phyloP scores from a whole-genome alignment of 1,284 basidiomycete species.

The Amylostereum chailletii region DNA sequence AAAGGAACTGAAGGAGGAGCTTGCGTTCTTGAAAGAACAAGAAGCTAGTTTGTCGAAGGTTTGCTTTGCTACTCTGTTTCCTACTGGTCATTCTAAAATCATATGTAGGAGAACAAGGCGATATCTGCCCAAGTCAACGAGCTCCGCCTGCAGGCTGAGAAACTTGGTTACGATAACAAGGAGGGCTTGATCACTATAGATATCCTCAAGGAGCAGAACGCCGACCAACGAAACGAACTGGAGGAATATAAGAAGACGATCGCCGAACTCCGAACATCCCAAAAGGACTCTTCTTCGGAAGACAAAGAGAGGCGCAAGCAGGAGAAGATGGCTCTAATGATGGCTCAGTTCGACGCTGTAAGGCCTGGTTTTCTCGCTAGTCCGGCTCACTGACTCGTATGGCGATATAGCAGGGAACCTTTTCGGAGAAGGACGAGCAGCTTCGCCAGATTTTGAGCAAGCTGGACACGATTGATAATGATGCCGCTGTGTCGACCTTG shows the following conservation, averaged over 20 bases:
- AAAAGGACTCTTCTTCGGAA: conserved; percentile 83
- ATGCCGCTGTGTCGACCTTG: conserved; percentile 44
- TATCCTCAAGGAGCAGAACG: conserved; percentile 92
- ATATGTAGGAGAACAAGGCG: conserved; percentile 75
- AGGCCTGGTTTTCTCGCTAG: conserved; percentile 18
- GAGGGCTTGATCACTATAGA: conserved; percentile 94
- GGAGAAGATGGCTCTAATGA: conserved; percentile 99
- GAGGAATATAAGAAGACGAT: conserved; percentile 86
- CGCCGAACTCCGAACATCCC: conserved; percentile 68
- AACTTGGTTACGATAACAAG: conserved; percentile 93
- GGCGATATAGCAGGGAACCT: conserved; percentile 60
- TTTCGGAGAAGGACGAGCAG: conserved; percentile 92
- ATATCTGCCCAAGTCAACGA: conserved; percentile 91
- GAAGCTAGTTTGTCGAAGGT: conserved; percentile 73
- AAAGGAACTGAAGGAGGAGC: conserved; percentile 80
- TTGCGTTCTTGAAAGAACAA: conserved; percentile 87
- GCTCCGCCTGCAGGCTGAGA: conserved; percentile 83
- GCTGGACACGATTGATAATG: conserved; percentile 69
- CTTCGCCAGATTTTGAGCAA: conserved; percentile 78
- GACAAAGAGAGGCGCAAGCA: conserved; percentile 99
- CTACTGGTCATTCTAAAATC: neutral
- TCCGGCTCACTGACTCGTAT: conserved; percentile 1
- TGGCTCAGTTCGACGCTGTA: conserved; percentile 97
- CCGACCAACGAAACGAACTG: conserved; percentile 80
- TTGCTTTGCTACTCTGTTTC: conserved; percentile 12